phyloP scores from a whole-genome alignment of 2,329 filamentous ascomycete genomes.

The Mycosphaerella sp. region DNA sequence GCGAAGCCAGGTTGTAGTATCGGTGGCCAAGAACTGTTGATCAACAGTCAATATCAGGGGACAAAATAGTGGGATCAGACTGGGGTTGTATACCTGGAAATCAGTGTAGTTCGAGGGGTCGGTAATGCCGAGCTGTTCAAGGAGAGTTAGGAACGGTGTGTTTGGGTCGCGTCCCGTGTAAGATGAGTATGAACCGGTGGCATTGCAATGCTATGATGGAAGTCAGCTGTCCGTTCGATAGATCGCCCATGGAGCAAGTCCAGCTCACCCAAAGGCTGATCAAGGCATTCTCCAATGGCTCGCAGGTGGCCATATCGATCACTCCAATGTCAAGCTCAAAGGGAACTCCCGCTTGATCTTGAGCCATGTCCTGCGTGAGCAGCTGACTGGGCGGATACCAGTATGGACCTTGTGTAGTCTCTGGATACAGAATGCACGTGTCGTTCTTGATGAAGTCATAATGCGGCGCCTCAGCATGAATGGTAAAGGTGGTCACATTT shows the following conservation, averaged over 20 bases:
- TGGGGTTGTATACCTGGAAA: slow-evolving; percentile 1
- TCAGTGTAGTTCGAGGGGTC: slow-evolving; percentile 7
- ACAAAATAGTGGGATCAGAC: not conserved
- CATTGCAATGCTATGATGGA: slow-evolving; percentile 11
- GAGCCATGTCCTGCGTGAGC: slow-evolving; percentile 6
- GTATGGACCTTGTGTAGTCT: slow-evolving; percentile 11
- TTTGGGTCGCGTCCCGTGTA: slow-evolving; percentile 7
- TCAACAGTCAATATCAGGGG: not conserved
- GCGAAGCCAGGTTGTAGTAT: slow-evolving; percentile 8
- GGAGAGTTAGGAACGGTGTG: slow-evolving; percentile 2
- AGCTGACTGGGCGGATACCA: slow-evolving; percentile 12
- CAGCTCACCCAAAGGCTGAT: slow-evolving; percentile 9
- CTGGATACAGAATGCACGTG: slow-evolving; percentile 12
- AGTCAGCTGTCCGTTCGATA: not conserved
- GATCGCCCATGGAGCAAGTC: not conserved
- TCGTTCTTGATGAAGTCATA: slow-evolving; percentile 15
- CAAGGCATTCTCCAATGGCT: slow-evolving; percentile 7
- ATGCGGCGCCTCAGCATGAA: slow-evolving; percentile 8
- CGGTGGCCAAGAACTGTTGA: slow-evolving; percentile 7
- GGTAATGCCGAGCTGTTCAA: slow-evolving; percentile 3
- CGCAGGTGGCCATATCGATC: slow-evolving; percentile 14
- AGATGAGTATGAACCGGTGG: slow-evolving; percentile 7
- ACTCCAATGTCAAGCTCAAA: slow-evolving; percentile 14
- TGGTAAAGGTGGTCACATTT: slow-evolving; percentile 5
- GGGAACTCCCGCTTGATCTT: slow-evolving; percentile 11